Base-by-base conservation (phyloP, 2,329 filamentous ascomycete genomes). In the Lanzia echinophila region DNA sequence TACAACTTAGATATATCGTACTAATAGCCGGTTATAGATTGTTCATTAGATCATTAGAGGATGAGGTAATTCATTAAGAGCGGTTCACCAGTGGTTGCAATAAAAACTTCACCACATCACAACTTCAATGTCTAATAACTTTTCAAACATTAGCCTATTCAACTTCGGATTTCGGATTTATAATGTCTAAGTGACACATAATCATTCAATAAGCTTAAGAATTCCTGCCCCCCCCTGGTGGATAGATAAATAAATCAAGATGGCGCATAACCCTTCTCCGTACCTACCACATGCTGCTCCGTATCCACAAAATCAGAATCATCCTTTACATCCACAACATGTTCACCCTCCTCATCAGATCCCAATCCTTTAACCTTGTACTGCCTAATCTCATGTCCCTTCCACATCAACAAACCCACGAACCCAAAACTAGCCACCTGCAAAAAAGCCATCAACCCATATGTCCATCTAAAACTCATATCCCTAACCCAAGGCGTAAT, bases 391-490 rank as follows among this genome's bases (percentile, higher is more conserved):
- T 53, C 44, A 44, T 64, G 58, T 2, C 67, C 67, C 56, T 63
- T 66, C 42, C 63, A 62, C 56, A 68, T 66, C 31, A 71, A 49
- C 19, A 65, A 36, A 3, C 62, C 51, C n/a, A 68, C 53, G 13
- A 62, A 62, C 8, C 44, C 19, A 31, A 64, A 70, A 0, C 60
- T 57, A 6, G 64, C 56, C 1, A 69, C 42, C 4, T 57, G 58
- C n/a, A 73, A 68, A 32, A 73, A 70, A 1, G 70, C 70, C 64
- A 70, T 69, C 62, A 70, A 71, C 0, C 72, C 71, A 63, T 70
- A 72, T 2, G 69, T 67, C 72, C 72, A 73, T 3, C 67, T 67
- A 12, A 70, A 60, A 15, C 63, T 64, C 2, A 73, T 68, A 7
- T 61, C 62, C 5, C 51, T 63, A 10, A 68, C 65, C 72, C 72